Evolutionary conservation across 306 rosid genomes (phyloP).

Genomic region (Urtica urens): DNA sequence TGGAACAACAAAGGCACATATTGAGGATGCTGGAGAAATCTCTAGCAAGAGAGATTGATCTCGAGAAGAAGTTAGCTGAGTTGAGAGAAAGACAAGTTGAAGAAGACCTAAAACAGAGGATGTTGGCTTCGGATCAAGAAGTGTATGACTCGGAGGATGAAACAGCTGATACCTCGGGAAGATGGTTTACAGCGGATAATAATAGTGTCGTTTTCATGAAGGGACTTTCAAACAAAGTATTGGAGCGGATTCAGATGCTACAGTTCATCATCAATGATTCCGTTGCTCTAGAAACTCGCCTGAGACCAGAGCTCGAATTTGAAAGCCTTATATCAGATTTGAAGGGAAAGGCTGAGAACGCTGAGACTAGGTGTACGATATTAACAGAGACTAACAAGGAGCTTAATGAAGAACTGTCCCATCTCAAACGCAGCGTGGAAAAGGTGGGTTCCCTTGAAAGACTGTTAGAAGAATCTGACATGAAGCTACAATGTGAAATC

Average conservation of each 20-base stretch:
- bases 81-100: slow-evolving; percentile 38
- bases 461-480: slow-evolving; percentile 45
- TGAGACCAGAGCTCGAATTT: slow-evolving; percentile 45
- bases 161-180: slow-evolving; percentile 40
- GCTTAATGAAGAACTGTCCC: too few species aligned
- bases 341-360: slow-evolving; percentile 28
- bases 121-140: slow-evolving; percentile 37
- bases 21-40: slow-evolving; percentile 73
- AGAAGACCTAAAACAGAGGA: slow-evolving; percentile 33
- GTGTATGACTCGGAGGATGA: slow-evolving; percentile 47
- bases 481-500: slow-evolving; percentile 49
- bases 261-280: slow-evolving; percentile 53
- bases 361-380: too few species aligned
- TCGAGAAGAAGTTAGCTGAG: slow-evolving; percentile 49
- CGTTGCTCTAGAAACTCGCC: slow-evolving; percentile 43
- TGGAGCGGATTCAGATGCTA: slow-evolving; percentile 52
- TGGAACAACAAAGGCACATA: slow-evolving; percentile 53
- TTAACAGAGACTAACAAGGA: slow-evolving; percentile 20
- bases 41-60: slow-evolving; percentile 70
- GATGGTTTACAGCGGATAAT: slow-evolving; percentile 56
- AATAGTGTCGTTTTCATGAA: slow-evolving; percentile 32
- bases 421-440: too few species aligned
- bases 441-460: slow-evolving; percentile 41
- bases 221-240: slow-evolving; percentile 65
- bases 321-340: slow-evolving; percentile 28